Base-by-base conservation (phyloP, 2,329 filamentous ascomycete species). In the Aureobasidium namibiae region DNA sequence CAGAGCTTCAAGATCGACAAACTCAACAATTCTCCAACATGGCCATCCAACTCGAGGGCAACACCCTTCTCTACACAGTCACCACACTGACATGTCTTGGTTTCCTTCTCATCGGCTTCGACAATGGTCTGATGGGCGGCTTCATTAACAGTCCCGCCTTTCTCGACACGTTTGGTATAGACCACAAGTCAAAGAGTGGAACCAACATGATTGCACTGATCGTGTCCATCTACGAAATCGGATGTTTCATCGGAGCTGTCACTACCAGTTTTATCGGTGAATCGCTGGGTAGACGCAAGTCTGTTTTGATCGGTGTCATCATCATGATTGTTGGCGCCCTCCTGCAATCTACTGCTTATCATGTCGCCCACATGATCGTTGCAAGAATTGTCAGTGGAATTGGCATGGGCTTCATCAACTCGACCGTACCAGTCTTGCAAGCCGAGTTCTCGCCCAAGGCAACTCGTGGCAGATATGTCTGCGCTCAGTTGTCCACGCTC, bases 191-290 rank as follows among this genome's bases (percentile, higher is more conserved):
- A 4, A 73, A 62, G 23, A 39, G 58, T 23, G 67, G 67, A 21
- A 67, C 65, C 11, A 63, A 68, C 52, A 62, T 79, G 67, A 73
- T 76, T 11, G 75, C 75, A 4, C 62, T 79, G 1, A 78, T 80
- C 34, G 77, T 78, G 2, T 75, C 76, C 13, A 78, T 79, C 13
- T 76, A 73, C 49, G 74, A 76, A 63, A 70, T 79, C 13, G 76
- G 77, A 3, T 76, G 73, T 59, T 72, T 79, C 60, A 53, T 76
- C 1, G 76, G 76, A 1, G 73, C 73, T n/a, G 63, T 73, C 31
- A 61, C 67, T 3, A 68, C 72, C 3, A 70, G 72, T 1, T 68
- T 77, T 45, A 69, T 75, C 48, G 77, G 77, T 21, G 78, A 80
- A 59, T 63, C 53, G 3, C 70, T 79, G 10, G 78, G 78, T 9